A percentile compares a stretch with the other conserved stretches of the same genome.
Evolutionary conservation across 2,329 filamentous ascomycete genomes (phyloP).

Genomic region (Neoascochyta sp.): DNA sequence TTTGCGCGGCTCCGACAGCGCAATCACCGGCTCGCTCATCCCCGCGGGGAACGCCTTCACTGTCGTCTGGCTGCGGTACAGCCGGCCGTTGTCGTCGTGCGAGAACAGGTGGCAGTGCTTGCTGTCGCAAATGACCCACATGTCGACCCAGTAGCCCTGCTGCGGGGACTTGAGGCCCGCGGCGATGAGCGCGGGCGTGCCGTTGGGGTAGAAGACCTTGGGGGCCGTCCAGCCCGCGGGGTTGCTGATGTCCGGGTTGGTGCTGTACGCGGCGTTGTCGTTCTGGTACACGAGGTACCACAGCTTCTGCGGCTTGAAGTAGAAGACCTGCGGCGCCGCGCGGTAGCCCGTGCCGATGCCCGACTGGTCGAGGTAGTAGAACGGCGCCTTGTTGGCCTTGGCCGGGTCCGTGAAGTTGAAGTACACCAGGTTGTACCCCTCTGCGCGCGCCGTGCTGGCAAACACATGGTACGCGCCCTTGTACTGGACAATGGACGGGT

Average conservation of each 20-base stretch:
- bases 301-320: constrained; percentile 41
- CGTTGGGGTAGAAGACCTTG: constrained; percentile 34
- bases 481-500: constrained; percentile 33
- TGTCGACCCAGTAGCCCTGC: constrained; percentile 44
- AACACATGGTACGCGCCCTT: constrained; percentile 46
- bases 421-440: constrained; percentile 42
- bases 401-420: constrained; percentile 41
- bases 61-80: constrained; percentile 40
- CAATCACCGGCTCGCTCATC: constrained; percentile 39
- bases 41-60: constrained; percentile 35
- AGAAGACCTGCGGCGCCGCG: constrained; percentile 44
- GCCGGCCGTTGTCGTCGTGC: constrained; percentile 42
- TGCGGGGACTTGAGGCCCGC: constrained; percentile 24
- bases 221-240: constrained; percentile 41
- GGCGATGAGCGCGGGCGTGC: constrained; percentile 31
- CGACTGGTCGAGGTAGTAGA: constrained; percentile 41
- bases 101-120: constrained; percentile 41
- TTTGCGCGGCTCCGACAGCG: constrained; percentile 25
- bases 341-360: constrained; percentile 41
- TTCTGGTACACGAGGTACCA: constrained; percentile 46
- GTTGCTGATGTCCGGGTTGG: constrained; percentile 41
- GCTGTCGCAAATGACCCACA: constrained; percentile 44
- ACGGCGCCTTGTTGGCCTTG: constrained; percentile 29
- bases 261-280: constrained; percentile 44
- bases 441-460: constrained; percentile 36